Evolutionary conservation across 768 basidiomycete genomes (phyloP), one percentile per base, ranked within the genome.

Genomic region (Tephrocybe sp.): DNA sequence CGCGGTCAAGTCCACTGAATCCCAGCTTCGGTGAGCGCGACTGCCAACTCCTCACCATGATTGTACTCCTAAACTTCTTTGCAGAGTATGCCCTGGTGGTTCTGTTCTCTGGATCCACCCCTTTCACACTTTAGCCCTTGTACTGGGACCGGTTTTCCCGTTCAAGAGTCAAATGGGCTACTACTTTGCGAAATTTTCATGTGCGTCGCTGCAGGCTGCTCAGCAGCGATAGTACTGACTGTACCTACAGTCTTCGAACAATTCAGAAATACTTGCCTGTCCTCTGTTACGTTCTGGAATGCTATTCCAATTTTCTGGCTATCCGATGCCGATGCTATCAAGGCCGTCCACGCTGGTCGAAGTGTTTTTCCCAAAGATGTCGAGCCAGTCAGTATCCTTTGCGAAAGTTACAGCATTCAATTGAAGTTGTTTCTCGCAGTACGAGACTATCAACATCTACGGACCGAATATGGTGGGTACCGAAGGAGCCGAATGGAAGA

Each of bases 401-500:
- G 0, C 11, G 22, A 23, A 22, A 5, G 13, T 40, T 2, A 7
- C 9, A 13, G 1, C 3, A 19, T 31, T 22, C 2, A 7, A 34
- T 14, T 14, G 11, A 45, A 32, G 12, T 16, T 9, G 17, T 3
- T 9, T 45, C 17, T 19, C n/a, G 16, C 34, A 68, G 63, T 77
- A 78, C 44, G 70, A 74, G 45, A 51, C 68, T 0, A 35, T 78
- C 42, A 73, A 74, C 44, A 68, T 79, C 35, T 78, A 74, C n/a
- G 79, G 79, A 1, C 52, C 50, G 17, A 80, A 75, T 56, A 48
- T 82, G 2, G 57, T 80, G 20, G 68, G 72, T 4, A 57, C 61
- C 0, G 77, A 76, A 44, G 75, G 70, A 5, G 46, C 68, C 0
- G 69, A 74, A n/a, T 80, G 78, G 78, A 73, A 73, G 44, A 66